These are phyloP conservation scores for Bipolaris cookei DNA, from an alignment of 2,329 filamentous ascomycete species.

Conservation along the genomic window DNA sequence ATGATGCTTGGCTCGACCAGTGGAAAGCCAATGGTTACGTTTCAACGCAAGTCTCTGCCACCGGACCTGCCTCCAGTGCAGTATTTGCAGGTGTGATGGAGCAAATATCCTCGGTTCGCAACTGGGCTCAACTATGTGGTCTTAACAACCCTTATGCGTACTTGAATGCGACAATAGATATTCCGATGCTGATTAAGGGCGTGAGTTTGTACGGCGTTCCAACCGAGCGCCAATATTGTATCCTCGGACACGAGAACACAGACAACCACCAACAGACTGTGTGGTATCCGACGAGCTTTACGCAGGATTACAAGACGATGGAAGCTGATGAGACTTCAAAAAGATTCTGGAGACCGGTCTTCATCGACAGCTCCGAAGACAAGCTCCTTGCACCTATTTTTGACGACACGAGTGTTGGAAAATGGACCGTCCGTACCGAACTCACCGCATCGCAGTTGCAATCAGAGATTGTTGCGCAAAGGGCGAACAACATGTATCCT, in stretches of 20 bases:
- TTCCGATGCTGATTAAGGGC: conserved; percentile 19
- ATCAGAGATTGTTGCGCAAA: conserved; percentile 19
- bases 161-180: not conserved
- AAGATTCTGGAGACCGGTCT: conserved; percentile 30
- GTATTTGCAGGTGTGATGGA: conserved; percentile 33
- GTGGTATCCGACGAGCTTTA: conserved; percentile 19
- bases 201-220: conserved; percentile 26
- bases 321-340: conserved; percentile 24
- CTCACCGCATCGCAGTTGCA: conserved; percentile 22
- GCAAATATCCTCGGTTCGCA: conserved; percentile 8
- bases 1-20: conserved; percentile 25
- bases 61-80: conserved; percentile 22
- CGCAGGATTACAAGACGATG: conserved; percentile 14
- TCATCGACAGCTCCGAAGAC: conserved; percentile 25
- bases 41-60: conserved; percentile 32
- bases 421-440: conserved; percentile 22
- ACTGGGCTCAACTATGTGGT: conserved; percentile 23
- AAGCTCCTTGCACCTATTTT: conserved; percentile 24
- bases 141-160: conserved; percentile 12
- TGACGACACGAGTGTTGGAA: conserved; percentile 30
- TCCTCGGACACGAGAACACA: conserved; percentile 26
- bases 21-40: conserved; percentile 26
- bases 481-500: conserved; percentile 17
- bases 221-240: conserved; percentile 25
- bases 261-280: conserved; percentile 23